Conservation (phyloP, 345 rosid species). For the Luvunga scandens region DNA sequence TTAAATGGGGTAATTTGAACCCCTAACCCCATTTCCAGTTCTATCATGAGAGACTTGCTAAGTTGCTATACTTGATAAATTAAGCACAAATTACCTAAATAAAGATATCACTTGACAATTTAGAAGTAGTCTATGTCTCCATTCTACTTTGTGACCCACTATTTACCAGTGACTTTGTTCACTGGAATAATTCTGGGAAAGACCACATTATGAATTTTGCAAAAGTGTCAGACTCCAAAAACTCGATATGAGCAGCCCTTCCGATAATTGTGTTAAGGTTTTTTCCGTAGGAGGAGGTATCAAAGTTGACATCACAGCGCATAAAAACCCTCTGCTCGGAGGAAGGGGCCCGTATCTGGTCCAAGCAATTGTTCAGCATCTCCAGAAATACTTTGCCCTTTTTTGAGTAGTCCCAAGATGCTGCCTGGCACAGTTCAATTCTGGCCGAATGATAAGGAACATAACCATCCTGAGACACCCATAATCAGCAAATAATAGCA, state of each 20-base stretch:
- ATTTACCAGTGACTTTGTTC: slow-evolving; percentile 16
- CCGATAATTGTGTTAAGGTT: slow-evolving; percentile 85
- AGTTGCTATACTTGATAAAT: background rate
- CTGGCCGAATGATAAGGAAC: slow-evolving; percentile 98
- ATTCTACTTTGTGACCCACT: background rate
- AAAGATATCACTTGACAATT: background rate
- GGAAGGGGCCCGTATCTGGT: slow-evolving; percentile 82
- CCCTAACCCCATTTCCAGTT: background rate
- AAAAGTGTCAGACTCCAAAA: slow-evolving; percentile 80
- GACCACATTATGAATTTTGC: slow-evolving; percentile 97
- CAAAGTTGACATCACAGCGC: slow-evolving; percentile 92
- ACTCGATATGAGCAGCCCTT: slow-evolving; percentile 95
- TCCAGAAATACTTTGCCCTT: slow-evolving; percentile 75
- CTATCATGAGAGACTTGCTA: background rate
- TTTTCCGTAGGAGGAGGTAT: slow-evolving; percentile 67
- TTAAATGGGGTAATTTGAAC: background rate
- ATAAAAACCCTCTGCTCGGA: slow-evolving; percentile 63
- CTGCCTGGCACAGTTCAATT: slow-evolving; percentile 80
- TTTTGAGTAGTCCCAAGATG: slow-evolving; percentile 74
- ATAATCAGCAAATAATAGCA: background rate
- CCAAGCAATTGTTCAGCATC: slow-evolving; percentile 92
- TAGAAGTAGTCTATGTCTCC: slow-evolving; percentile 1
- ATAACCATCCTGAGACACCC: slow-evolving; percentile 75
- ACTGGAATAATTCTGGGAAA: slow-evolving; percentile 64
- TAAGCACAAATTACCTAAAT: background rate